Base-by-base conservation (phyloP, 768 basidiomycete species). In the Xerocomus spinulosus region DNA sequence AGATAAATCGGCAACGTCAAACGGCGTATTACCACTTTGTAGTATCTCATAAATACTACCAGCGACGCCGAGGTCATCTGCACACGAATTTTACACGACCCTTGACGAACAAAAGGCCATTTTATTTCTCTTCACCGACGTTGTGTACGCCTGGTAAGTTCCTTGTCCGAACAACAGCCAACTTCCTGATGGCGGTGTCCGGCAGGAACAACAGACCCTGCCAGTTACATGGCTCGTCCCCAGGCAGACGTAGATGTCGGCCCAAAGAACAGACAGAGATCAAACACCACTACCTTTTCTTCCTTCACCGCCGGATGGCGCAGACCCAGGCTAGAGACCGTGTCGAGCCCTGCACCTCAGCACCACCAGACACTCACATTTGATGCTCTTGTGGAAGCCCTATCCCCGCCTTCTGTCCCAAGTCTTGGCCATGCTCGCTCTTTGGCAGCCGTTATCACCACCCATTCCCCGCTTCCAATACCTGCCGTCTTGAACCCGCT, bases 381-480 rank as follows among this genome's bases (percentile, higher is more conserved):
- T 34, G 85, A 85, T 30, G 69, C 59, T 18, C 67, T 78, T 33
- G 63, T 78, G n/a, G 69, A 73, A 41, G 66, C 66, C 15, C 60
- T 78, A 33, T 70, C 74, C 6, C 73, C 76, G 10, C 77, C 76
- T 30, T 71, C 74, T 6, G 85, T 87, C 8, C 87, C 88, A 4
- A 86, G 83, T 52, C 67, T 87, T 5, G 54, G 64, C 12, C 76
- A 83, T 59, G 85, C 87, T 8, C 79, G 83, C 13, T 59, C 76
- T 26, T 72, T 89, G n/a, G 79, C 81, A 0, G 66, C 60, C 18
- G 53, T 70, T 9, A 71, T 88, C 39, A 59, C 74, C 7, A 73
- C 69, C 4, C 69, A 72, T 14, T 79, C 82, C 1, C 79, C 85
- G 0, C 67, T 80, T 26, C 84, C 85, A 21, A 74, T 70, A 30